These are phyloP conservation scores for Helenozyma baotianmanensis DNA, from an alignment of 805 yeast genomes.

Conservation along the genomic window DNA sequence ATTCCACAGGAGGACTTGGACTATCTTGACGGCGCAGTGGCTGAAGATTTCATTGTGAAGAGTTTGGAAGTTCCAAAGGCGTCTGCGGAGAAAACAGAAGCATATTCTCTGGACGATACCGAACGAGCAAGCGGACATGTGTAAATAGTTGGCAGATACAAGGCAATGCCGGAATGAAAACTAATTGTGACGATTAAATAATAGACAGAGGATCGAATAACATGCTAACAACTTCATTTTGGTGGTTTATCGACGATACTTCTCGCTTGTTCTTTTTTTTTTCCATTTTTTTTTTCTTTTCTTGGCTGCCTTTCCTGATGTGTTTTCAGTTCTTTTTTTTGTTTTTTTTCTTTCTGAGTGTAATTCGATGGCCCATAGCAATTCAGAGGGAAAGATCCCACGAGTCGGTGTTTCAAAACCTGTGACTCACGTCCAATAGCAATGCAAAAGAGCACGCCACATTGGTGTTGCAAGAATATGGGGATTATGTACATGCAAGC, in stretches of 20 bases:
- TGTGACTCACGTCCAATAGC: no score
- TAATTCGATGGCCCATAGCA: neutral
- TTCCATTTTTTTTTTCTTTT: neutral
- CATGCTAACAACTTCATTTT: no score
- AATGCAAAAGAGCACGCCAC: no score
- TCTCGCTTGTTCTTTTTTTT: neutral
- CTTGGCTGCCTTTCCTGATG: neutral
- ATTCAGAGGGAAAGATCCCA: no score
- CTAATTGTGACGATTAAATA: no score
- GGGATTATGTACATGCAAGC: conserved; percentile 9
- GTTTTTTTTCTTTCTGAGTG: neutral
- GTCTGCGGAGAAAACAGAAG: conserved; percentile 1
- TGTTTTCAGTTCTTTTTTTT: neutral
- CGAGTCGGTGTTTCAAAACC: no score
- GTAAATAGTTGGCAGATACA: no score
- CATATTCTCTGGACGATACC: neutral
- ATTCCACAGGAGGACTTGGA: conserved; percentile 60
- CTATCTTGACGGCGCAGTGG: conserved; percentile 62
- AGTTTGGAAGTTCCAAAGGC: conserved; percentile 27
- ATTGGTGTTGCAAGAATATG: conserved; percentile 2
- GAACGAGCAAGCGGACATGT: no score
- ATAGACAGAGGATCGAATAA: no score
- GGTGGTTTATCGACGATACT: neutral
- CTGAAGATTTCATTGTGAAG: conserved; percentile 50
- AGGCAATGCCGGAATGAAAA: no score